Base-by-base conservation (phyloP, 2,329 filamentous ascomycete genomes). In the Zasmidium cellare region DNA sequence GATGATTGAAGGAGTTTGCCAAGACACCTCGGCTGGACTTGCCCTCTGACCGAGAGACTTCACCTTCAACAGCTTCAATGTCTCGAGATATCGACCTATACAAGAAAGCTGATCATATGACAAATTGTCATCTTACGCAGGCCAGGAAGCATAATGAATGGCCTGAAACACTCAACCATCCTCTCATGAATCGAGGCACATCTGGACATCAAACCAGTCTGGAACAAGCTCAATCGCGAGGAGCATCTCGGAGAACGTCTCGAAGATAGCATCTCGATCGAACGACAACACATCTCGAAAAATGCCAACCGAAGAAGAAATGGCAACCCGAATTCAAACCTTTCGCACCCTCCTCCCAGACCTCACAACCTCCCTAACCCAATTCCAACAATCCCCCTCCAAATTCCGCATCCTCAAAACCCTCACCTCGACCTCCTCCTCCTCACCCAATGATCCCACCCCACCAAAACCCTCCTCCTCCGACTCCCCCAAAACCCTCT, bases 401-500 rank as follows among this genome's bases (percentile, higher is more conserved):
- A 69, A 63, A 25, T 76, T 77, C 57, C 65, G 64, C 19, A 60
- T 76, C 22, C 64, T 77, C 14, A 70, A 67, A 46, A 74, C 74
- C 2, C 57, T 75, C 20, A 57, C 68, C 53, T 61, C 48, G 44
- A 53, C 35, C 51, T 58, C 41, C 24, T n/a, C n/a, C n/a, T n/a
- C n/a, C n/a, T n/a, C n/a, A n/a, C n/a, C 25, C 25, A 28, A 28
- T 11, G 11, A 28, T 6, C 25, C 25, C 25, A 28, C 11, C 25
- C 6, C 25, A 5, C 9, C 57, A 65, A 41, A 57, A 62, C 11
- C 65, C 66, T 20, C 51, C 57, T 16, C 56, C 60, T 18, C 46
- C 56, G 58, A 65, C 19, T 64, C 65, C n/a, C 73, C 72, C 16
- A 69, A 69, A 60, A 81, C 78, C 1, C 79, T 88, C 53, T 85